A percentile compares a stretch with the other conserved stretches of the same genome.
Evolutionary conservation across 441 rosid genomes (phyloP).

Genomic region (Manihot esculenta): DNA sequence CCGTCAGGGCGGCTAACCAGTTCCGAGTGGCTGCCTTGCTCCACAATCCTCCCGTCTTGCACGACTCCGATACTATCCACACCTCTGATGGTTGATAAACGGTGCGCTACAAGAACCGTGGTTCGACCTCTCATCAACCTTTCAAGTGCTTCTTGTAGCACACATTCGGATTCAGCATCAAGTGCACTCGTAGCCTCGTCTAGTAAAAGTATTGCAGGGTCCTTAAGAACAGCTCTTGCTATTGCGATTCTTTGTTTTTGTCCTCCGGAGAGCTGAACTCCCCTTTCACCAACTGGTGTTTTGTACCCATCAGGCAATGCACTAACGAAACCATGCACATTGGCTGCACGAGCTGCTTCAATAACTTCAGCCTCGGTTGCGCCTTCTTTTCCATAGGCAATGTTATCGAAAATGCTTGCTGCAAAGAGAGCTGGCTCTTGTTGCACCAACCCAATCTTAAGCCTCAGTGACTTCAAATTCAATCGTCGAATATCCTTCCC

Average conservation of each 20-base stretch:
- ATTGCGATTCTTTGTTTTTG: slow-evolving; percentile 98
- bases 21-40: slow-evolving; percentile 89
- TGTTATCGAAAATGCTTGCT: slow-evolving; percentile 87
- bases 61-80: slow-evolving; percentile 91
- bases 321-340: slow-evolving; percentile 88
- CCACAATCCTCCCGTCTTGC: slow-evolving; percentile 91
- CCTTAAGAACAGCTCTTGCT: slow-evolving; percentile 93
- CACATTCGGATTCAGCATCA: slow-evolving; percentile 93
- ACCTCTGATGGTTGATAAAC: slow-evolving; percentile 86
- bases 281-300: slow-evolving; percentile 97
- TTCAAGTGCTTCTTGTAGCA: slow-evolving; percentile 94
- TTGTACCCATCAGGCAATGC: slow-evolving; percentile 91
- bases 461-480: slow-evolving; percentile 83
- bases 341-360: slow-evolving; percentile 92
- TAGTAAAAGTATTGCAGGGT: slow-evolving; percentile 80
- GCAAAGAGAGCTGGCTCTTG: slow-evolving; percentile 98
- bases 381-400: slow-evolving; percentile 89
- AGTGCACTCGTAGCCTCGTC: slow-evolving; percentile 98
- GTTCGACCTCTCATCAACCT: slow-evolving; percentile 97
- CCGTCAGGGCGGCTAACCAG: slow-evolving; percentile 75
- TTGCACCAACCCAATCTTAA: slow-evolving; percentile 90
- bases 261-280: slow-evolving; percentile 95
- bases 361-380: slow-evolving; percentile 92
- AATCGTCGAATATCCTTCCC: slow-evolving; percentile 86
- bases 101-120: slow-evolving; percentile 91